Percentiles rank a stretch among this genome's conserved stretches.
phyloP scores from a whole-genome alignment of 805 yeast genomes.

The Candida verbasci region DNA sequence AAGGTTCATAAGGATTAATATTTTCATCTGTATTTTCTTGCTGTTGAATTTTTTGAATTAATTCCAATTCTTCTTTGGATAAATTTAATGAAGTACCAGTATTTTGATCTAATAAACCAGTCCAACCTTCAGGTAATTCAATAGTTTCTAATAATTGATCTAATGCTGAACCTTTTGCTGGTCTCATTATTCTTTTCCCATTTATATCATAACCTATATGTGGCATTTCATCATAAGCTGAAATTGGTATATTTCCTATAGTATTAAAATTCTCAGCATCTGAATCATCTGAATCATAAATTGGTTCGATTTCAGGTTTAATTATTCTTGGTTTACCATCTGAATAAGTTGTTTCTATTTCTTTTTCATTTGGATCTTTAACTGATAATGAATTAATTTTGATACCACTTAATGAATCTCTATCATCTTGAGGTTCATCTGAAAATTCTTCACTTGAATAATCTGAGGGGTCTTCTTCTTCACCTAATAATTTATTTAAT shows the following conservation, averaged over 20 bases:
- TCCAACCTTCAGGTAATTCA: slow-evolving; percentile 98
- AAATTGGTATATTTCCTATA: slow-evolving; percentile 87
- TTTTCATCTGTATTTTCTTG: slow-evolving; percentile 79
- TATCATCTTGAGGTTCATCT: slow-evolving; percentile 51
- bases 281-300: slow-evolving; percentile 92
- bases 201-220: slow-evolving; percentile 96
- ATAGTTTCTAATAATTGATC: slow-evolving; percentile 86
- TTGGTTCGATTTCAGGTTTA: slow-evolving; percentile 88
- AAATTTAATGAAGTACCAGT: slow-evolving; percentile 84
- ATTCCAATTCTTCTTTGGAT: slow-evolving; percentile 81
- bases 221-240: slow-evolving; percentile 95
- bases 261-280: slow-evolving; percentile 79
- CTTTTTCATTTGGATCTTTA: slow-evolving; percentile 29
- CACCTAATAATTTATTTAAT: slow-evolving; percentile 55
- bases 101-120: slow-evolving; percentile 86
- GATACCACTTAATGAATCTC: slow-evolving; percentile 40
- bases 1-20: slow-evolving; percentile 87
- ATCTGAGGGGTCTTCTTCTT: slow-evolving; percentile 43
- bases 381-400: slow-evolving; percentile 47
- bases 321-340: slow-evolving; percentile 80
- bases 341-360: slow-evolving; percentile 47
- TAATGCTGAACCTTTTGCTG: slow-evolving; percentile 93
- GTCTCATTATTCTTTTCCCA: slow-evolving; percentile 98
- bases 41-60: slow-evolving; percentile 78
- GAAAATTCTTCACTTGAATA: slow-evolving; percentile 44